A percentile compares a stretch with the other conserved stretches of the same genome.
These are phyloP conservation scores for Capsicum rhomboideum DNA, from an alignment of 257 asterid species.

Conservation along the genomic window DNA sequence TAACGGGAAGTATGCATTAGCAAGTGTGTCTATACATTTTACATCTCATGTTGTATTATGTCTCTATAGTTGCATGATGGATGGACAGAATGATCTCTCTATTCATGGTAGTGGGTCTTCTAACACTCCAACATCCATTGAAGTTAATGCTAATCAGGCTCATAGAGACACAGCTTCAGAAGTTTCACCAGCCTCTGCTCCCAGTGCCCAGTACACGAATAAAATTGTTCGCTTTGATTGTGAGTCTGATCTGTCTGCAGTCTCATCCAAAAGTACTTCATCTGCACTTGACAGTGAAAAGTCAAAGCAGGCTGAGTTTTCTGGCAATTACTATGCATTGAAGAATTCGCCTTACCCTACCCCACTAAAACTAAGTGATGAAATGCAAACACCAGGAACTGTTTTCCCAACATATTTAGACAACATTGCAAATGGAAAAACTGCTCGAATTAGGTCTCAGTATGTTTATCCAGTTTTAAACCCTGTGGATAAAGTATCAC, in stretches of 20 bases:
- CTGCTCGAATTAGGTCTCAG: slow-evolving; percentile 54
- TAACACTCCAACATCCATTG: background rate
- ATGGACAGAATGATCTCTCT: slow-evolving; percentile 26
- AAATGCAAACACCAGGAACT: slow-evolving; percentile 94
- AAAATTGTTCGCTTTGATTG: slow-evolving; percentile 39
- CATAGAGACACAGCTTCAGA: slow-evolving; percentile 16
- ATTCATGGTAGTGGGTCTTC: slow-evolving; percentile 6
- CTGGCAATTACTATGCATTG: slow-evolving; percentile 10
- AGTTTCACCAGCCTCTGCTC: slow-evolving; percentile 25
- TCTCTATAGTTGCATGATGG: slow-evolving; percentile 46
- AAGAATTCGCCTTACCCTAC: slow-evolving; percentile 67
- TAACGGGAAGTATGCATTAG: background rate
- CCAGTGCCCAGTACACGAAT: slow-evolving; percentile 24
- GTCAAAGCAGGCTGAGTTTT: slow-evolving; percentile 26
- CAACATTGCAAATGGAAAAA: slow-evolving; percentile 33
- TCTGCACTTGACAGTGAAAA: slow-evolving; percentile 31
- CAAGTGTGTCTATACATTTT: background rate
- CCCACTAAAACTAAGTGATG: slow-evolving; percentile 66
- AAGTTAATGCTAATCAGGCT: slow-evolving; percentile 2
- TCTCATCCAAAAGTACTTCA: slow-evolving; percentile 36
- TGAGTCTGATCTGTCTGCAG: slow-evolving; percentile 26
- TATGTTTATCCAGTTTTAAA: slow-evolving; percentile 45
- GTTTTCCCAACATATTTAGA: slow-evolving; percentile 56
- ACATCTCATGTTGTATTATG: background rate
- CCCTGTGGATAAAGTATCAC: slow-evolving; percentile 31